phyloP scores from a whole-genome alignment of 1,139 yeast species.

The Debaryomyces sp. region DNA sequence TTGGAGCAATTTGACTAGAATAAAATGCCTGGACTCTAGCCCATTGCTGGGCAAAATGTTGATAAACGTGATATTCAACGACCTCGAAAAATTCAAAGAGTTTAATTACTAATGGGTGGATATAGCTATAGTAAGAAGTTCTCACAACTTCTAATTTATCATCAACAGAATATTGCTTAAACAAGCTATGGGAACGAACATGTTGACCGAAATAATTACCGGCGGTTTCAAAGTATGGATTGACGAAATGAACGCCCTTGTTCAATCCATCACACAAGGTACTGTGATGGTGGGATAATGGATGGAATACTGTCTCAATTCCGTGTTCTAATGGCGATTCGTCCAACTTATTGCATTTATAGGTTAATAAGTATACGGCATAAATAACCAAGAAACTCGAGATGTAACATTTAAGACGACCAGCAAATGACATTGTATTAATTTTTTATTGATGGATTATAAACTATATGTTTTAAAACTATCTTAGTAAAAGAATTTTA shows the following conservation, averaged over 20 bases:
- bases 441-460: conserved; percentile 1
- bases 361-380: conserved; percentile 40
- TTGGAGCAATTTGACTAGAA: conserved; percentile 17
- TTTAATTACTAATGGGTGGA: conserved; percentile 32
- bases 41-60: conserved; percentile 20
- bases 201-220: conserved; percentile 37
- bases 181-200: conserved; percentile 35
- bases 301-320: conserved; percentile 37
- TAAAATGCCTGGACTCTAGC: conserved; percentile 12
- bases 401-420: conserved; percentile 28
- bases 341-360: conserved; percentile 43
- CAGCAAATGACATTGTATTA: conserved; percentile 12
- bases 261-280: conserved; percentile 39
- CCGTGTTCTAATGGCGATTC: conserved; percentile 34
- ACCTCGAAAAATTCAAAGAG: conserved; percentile 35
- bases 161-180: conserved; percentile 34
- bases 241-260: conserved; percentile 29
- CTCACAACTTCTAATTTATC: conserved; percentile 9
- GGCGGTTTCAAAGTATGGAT: conserved; percentile 35
- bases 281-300: conserved; percentile 39
- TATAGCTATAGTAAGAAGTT: conserved; percentile 21
- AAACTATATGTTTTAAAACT: background rate
- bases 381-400: conserved; percentile 36
- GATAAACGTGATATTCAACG: conserved; percentile 30
- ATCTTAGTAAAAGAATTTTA: conserved; percentile 1